Evolutionary conservation across 106 monocot genomes (phyloP).

Genomic region (Amphibolis antarctica): DNA sequence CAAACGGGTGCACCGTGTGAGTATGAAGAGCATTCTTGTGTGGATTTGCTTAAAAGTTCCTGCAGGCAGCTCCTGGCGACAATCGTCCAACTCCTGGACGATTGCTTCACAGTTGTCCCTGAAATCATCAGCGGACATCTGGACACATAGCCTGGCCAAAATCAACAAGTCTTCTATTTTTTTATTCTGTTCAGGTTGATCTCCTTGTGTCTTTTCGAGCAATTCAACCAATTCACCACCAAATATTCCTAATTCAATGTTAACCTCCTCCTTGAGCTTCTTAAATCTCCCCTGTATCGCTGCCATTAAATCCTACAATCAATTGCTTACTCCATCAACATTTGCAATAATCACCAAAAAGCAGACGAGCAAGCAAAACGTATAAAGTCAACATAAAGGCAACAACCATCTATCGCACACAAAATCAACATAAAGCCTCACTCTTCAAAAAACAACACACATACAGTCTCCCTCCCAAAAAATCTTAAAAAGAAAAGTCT

Average conservation of each 20-base stretch:
- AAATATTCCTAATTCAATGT: slow-evolving; percentile 57
- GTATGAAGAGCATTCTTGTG: slow-evolving; percentile 82
- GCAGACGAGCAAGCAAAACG: background rate
- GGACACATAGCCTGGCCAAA: slow-evolving; percentile 49
- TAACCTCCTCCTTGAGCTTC: slow-evolving; percentile 64
- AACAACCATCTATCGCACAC: too few relatives aligned
- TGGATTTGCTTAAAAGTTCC: slow-evolving; percentile 80
- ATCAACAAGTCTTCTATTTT: slow-evolving; percentile 70
- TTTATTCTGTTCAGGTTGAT: slow-evolving; percentile 46
- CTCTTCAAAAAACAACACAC: too few relatives aligned
- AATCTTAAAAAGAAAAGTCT: too few relatives aligned
- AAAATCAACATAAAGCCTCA: too few relatives aligned
- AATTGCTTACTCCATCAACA: background rate
- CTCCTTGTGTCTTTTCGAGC: slow-evolving; percentile 35
- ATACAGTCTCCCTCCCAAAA: too few relatives aligned
- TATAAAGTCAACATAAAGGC: background rate
- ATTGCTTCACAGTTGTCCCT: slow-evolving; percentile 75
- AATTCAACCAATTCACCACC: slow-evolving; percentile 58
- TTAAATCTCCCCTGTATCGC: slow-evolving; percentile 55
- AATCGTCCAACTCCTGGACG: slow-evolving; percentile 77
- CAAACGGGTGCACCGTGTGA: slow-evolving; percentile 79
- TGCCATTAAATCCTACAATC: slow-evolving; percentile 43
- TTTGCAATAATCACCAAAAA: background rate
- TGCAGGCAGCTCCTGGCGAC: slow-evolving; percentile 65
- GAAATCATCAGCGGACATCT: slow-evolving; percentile 69